Evolutionary conservation across 2,329 filamentous ascomycete species (phyloP).

Genomic region (Herpotrichia juniperi): DNA sequence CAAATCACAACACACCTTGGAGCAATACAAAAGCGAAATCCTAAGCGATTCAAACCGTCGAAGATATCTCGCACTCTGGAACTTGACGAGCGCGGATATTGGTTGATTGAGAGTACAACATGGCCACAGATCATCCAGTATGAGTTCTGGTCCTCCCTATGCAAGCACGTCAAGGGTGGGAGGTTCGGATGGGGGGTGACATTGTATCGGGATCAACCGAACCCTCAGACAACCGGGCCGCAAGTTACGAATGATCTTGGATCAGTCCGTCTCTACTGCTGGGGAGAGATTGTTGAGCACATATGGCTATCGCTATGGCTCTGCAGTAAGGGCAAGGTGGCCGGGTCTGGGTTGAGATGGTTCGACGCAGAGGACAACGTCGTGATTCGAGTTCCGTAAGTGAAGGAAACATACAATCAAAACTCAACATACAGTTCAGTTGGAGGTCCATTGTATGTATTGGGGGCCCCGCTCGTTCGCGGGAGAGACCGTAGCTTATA

Average conservation of each 20-base stretch:
- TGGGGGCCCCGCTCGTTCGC: no score
- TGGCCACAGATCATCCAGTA: slow-evolving; percentile 61
- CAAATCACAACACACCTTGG: slow-evolving; percentile 34
- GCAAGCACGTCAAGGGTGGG: slow-evolving; percentile 64
- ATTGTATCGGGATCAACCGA: slow-evolving; percentile 49
- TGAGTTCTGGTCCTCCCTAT: slow-evolving; percentile 67
- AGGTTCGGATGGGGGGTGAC: slow-evolving; percentile 72
- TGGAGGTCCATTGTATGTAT: no score
- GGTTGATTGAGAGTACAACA: slow-evolving; percentile 65
- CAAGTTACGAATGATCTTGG: slow-evolving; percentile 31
- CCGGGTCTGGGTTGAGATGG: slow-evolving; percentile 67
- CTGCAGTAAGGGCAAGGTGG: slow-evolving; percentile 69
- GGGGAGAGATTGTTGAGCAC: slow-evolving; percentile 74
- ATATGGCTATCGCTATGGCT: slow-evolving; percentile 78
- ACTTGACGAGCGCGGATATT: slow-evolving; percentile 76
- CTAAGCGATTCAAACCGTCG: slow-evolving; percentile 40
- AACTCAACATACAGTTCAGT: not conserved
- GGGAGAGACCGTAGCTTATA: no score
- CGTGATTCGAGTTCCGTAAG: slow-evolving; percentile 59
- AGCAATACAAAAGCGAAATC: slow-evolving; percentile 33
- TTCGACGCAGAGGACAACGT: slow-evolving; percentile 65
- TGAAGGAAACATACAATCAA: not conserved
- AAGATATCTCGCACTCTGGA: slow-evolving; percentile 56
- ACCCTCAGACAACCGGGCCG: slow-evolving; percentile 29
- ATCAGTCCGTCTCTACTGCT: slow-evolving; percentile 73